Conservation (phyloP, 2,329 filamentous ascomycete species). For the Aureobasidium sp. region DNA sequence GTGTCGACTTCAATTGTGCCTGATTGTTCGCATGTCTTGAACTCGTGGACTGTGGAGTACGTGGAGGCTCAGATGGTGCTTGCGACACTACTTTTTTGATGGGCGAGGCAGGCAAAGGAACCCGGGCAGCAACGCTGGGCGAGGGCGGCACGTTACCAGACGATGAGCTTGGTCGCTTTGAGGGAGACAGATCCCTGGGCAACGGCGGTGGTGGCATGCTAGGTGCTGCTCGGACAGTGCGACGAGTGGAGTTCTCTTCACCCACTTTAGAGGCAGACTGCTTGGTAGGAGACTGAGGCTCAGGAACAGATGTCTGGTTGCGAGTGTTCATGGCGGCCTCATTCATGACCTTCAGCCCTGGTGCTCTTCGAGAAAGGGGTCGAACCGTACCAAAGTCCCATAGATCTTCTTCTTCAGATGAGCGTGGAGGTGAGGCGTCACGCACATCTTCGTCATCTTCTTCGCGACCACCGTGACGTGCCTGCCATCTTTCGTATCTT, state of each 20-base stretch:
- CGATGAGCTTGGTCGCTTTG: slow-evolving; percentile 31
- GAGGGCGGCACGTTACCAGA: slow-evolving; percentile 29
- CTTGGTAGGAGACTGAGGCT: slow-evolving; percentile 21
- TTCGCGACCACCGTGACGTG: slow-evolving; percentile 66
- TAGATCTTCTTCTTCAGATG: slow-evolving; percentile 70
- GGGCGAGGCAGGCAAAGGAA: slow-evolving; percentile 42
- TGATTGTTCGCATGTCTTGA: slow-evolving; percentile 20
- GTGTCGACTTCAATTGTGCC: slow-evolving; percentile 27
- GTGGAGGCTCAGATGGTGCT: slow-evolving; percentile 28
- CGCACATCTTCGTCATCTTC: slow-evolving; percentile 57
- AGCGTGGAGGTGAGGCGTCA: slow-evolving; percentile 36
- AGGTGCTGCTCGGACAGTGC: slow-evolving; percentile 11
- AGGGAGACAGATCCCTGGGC: slow-evolving; percentile 36
- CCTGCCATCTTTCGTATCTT: slow-evolving; percentile 78
- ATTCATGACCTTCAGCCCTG: slow-evolving; percentile 66
- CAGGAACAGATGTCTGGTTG: slow-evolving; percentile 30
- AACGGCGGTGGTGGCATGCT: slow-evolving; percentile 30
- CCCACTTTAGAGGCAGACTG: slow-evolving; percentile 14
- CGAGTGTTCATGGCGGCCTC: slow-evolving; percentile 75
- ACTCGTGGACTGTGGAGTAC: slow-evolving; percentile 26
- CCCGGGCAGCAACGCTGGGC: slow-evolving; percentile 34
- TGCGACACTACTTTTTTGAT: slow-evolving; percentile 35
- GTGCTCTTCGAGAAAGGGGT: slow-evolving; percentile 61
- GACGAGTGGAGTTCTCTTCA: slow-evolving; percentile 16
- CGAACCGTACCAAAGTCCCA: slow-evolving; percentile 98